Conservation (phyloP, 2,329 filamentous ascomycete species). For the Byssochlamys sp. region DNA sequence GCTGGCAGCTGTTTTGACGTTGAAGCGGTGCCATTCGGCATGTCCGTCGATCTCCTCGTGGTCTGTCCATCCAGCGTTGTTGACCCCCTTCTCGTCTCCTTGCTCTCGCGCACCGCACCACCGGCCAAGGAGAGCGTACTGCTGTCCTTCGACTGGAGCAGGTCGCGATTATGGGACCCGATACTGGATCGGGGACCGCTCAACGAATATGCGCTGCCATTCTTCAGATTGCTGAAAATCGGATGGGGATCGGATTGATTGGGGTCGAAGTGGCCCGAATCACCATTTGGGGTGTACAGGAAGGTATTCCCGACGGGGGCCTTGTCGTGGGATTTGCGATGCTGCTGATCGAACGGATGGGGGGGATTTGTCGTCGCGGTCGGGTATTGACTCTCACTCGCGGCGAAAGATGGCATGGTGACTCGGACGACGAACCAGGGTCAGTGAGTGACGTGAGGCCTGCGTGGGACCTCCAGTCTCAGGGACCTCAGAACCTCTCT, state of each 20-base stretch:
- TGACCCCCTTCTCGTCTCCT: slow-evolving; percentile 20
- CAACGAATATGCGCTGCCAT: slow-evolving; percentile 52
- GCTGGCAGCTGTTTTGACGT: slow-evolving; percentile 4
- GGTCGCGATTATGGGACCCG: slow-evolving; percentile 35
- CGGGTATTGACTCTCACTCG: slow-evolving; percentile 24
- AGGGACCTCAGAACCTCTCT: neutral
- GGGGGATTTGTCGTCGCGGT: slow-evolving; percentile 23
- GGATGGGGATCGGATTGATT: slow-evolving; percentile 27
- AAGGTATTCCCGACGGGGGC: slow-evolving; percentile 37
- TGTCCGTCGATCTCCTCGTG: slow-evolving; percentile 19
- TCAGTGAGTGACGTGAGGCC: slow-evolving; percentile 20
- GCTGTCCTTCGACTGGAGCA: slow-evolving; percentile 30
- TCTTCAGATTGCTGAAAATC: slow-evolving; percentile 29
- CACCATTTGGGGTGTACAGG: slow-evolving; percentile 38
- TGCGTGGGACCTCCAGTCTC: slow-evolving; percentile 14
- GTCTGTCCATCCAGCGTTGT: slow-evolving; percentile 17
- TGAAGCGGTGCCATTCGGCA: slow-evolving; percentile 18
- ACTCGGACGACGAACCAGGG: slow-evolving; percentile 2
- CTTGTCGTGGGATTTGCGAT: slow-evolving; percentile 37
- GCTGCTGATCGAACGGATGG: slow-evolving; percentile 31
- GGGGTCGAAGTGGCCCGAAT: slow-evolving; percentile 30
- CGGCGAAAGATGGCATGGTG: slow-evolving; percentile 32
- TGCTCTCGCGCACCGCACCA: slow-evolving; percentile 23
- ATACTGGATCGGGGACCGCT: slow-evolving; percentile 46
- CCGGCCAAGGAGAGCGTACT: slow-evolving; percentile 42